Evolutionary conservation across 495 filamentous ascomycete genomes (phyloP), one percentile per base, ranked within the genome.

Genomic region (Daldinia loculata): DNA sequence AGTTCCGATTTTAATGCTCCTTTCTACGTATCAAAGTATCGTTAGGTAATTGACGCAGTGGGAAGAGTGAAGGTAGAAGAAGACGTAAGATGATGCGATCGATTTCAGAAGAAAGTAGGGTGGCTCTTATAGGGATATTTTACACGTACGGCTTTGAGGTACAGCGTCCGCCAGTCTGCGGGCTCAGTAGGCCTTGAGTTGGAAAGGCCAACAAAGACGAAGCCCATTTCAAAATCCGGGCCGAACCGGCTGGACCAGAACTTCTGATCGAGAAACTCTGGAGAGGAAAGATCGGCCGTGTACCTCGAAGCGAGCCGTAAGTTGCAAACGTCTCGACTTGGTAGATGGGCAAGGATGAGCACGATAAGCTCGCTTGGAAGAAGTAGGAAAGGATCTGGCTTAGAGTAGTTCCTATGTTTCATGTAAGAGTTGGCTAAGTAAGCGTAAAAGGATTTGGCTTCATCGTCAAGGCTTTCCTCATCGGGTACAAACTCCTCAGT

Each of bases 351-450:
- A n/a, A 69, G 39, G 27, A 69, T 34, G 22, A 63, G 51, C 29
- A 69, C 19, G 24, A 69, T 50, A 30, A 63, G 36, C 39, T 69
- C 58, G n/a, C 27, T 63, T n/a, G 66, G 66, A 15, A 69, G 66
- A 27, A 48, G 59, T 22, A 30, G 22, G 7, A 69, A 63, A 7
- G 30, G 24, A 51, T 57, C 59, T 2, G 30, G 29, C 38, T 58
- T 12, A 22, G 14, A 39, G 24, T 63, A 29, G 9, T 51, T 29
- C 30, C 52, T 36, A 19, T 27, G 22, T 30, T 9, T 48, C 19
- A 12, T 22, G 19, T 11, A 48, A 4, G 43, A 48, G 43, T 48
- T 48, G 3, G n/a, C 43, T 19, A 24, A 48, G 8, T 11, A 11
- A 48, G 43, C 43, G 43, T 48, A 22, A 9, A 48, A 48, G 12